Percentiles rank a stretch among this genome's conserved stretches.
Conservation (phyloP, 495 filamentous ascomycete genomes). For the Terfezia boudieri region DNA sequence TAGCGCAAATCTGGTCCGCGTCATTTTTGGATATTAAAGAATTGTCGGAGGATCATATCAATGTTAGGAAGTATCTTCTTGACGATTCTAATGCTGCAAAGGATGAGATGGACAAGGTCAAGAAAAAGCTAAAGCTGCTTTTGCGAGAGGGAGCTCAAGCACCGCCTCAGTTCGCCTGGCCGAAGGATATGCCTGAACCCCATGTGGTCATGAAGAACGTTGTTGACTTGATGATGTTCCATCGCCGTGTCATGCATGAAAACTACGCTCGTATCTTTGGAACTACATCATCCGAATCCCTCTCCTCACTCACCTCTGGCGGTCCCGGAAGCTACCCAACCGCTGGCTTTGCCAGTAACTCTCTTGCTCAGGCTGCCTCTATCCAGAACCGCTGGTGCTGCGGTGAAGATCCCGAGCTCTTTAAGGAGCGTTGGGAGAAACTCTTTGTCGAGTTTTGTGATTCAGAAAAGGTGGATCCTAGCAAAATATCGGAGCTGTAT, state of each 20-base stretch:
- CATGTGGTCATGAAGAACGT: slow-evolving; percentile 76
- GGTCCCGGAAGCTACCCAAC: slow-evolving; percentile 12
- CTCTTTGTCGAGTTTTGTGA: slow-evolving; percentile 92
- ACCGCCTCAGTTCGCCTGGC: slow-evolving; percentile 91
- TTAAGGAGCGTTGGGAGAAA: slow-evolving; percentile 96
- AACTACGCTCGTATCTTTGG: slow-evolving; percentile 63
- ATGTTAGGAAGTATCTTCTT: slow-evolving; percentile 75
- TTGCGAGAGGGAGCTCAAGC: slow-evolving; percentile 69
- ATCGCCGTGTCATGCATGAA: slow-evolving; percentile 76
- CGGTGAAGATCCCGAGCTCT: slow-evolving; percentile 81
- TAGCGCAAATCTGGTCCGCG: slow-evolving; percentile 83
- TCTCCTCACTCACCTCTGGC: slow-evolving; percentile 30
- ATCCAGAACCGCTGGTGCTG: slow-evolving; percentile 92
- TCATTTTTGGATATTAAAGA: slow-evolving; percentile 79
- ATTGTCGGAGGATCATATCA: slow-evolving; percentile 58
- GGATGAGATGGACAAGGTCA: slow-evolving; percentile 91
- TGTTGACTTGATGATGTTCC: slow-evolving; percentile 91
- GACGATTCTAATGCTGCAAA: slow-evolving; percentile 99
- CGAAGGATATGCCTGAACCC: slow-evolving; percentile 75
- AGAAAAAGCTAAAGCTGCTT: slow-evolving; percentile 90
- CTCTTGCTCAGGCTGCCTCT: slow-evolving; percentile 20
- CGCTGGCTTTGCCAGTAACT: neutral
- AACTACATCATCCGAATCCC: slow-evolving; percentile 23
- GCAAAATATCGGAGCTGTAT: slow-evolving; percentile 92
- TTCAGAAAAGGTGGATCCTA: slow-evolving; percentile 89